Evolutionary conservation across 306 rosid species (phyloP), one percentile per base, ranked within the genome.

Genomic region (Hylodesmum podocarpum): DNA sequence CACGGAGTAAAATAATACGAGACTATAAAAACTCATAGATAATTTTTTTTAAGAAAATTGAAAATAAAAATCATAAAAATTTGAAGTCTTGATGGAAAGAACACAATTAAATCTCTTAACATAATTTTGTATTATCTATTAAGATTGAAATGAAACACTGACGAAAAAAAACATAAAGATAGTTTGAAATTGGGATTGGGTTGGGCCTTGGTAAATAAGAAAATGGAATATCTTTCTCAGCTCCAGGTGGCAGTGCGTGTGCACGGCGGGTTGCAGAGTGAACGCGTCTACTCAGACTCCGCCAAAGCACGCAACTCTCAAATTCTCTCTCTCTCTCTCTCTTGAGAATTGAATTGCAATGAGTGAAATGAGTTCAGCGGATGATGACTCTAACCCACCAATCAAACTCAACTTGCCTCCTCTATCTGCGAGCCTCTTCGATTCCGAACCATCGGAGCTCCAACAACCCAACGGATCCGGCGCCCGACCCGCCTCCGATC

Each of bases 351-450:
- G 49, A 66, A 54, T 69, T 81, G 65, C 72, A 49, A 43, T 28
- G 66, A 73, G 44, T 44, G 79, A 66, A 34, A 75, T 29, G 43
- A 74, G 50, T 76, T 54, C 51, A 22, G 29, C 31, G 5, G 41
- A 44, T 3, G 85, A 82, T 36, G 70, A 76, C 10, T 70, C 90
- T 71, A 86, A 51, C 41, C 69, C 75, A 25, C 41, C 87, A 11
- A 47, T 82, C 40, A 89, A 82, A 19, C 85, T 81, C 66, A 83
- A 75, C 11, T 43, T 91, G 33, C 83, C 89, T 11, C 81, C 90
- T 3, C 81, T 88, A 65, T 80, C 91, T 19, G 59, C 78, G 80
- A 63, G 85, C 61, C 88, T 79, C 36, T 80, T 84, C 66, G 85
- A 73, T 3, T 44, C 28, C 22, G 88, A 89, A 41, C 40, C 50